A percentile compares a stretch with the other conserved stretches of the same genome.
Evolutionary conservation across 257 asterid species (phyloP).

Genomic region (Orobanche coerulescens): DNA sequence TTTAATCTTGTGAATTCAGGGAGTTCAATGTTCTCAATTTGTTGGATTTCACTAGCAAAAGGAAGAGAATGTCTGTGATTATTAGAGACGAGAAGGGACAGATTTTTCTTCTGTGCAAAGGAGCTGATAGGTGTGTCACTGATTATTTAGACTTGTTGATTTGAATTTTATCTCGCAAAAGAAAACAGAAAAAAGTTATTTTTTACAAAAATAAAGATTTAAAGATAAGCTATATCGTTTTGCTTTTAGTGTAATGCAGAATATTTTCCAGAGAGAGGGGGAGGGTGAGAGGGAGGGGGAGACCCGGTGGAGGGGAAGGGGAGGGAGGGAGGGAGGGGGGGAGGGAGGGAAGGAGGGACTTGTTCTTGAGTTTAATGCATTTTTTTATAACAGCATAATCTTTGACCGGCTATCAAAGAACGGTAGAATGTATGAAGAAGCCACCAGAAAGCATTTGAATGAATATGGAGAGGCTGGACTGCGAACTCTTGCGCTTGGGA

Average conservation of each 20-base stretch:
- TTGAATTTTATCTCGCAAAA: neutral
- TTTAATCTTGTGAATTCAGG: slow-evolving; percentile 37
- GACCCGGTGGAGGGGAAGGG: too few species aligned
- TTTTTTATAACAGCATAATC: slow-evolving; percentile 68
- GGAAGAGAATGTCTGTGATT: slow-evolving; percentile 94
- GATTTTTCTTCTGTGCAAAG: slow-evolving; percentile 83
- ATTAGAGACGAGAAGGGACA: slow-evolving; percentile 66
- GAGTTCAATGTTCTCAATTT: slow-evolving; percentile 82
- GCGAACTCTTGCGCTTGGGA: slow-evolving; percentile 28
- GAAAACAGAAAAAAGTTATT: neutral
- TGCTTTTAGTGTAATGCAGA: too few species aligned
- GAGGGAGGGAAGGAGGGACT: too few species aligned
- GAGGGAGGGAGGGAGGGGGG: too few species aligned
- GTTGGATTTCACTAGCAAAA: slow-evolving; percentile 91
- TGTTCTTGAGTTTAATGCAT: slow-evolving; percentile 20
- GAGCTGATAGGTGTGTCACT: slow-evolving; percentile 76
- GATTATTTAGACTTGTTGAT: slow-evolving; percentile 4
- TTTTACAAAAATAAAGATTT: too few species aligned
- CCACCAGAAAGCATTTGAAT: slow-evolving; percentile 70
- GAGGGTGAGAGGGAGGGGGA: too few species aligned
- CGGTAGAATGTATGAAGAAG: slow-evolving; percentile 62
- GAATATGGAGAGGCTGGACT: slow-evolving; percentile 95
- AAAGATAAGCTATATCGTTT: too few species aligned
- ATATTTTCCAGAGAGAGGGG: too few species aligned
- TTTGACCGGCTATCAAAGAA: slow-evolving; percentile 68